phyloP scores from a whole-genome alignment of 768 basidiomycete species.

The Kwoniella sp. region DNA sequence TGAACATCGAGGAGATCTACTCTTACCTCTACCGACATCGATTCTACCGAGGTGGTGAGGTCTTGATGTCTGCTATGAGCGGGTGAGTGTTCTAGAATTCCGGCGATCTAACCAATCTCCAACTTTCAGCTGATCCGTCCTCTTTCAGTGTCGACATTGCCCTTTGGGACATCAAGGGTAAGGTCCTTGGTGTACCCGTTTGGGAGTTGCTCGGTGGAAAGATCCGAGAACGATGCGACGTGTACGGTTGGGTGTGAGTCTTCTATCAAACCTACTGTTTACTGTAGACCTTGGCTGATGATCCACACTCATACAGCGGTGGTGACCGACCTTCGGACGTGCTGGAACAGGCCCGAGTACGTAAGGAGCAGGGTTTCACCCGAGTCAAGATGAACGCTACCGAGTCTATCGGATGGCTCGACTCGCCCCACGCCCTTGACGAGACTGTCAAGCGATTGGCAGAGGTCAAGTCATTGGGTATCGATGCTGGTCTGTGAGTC shows the following conservation, averaged over 20 bases:
- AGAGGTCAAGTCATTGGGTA: constrained; percentile 49
- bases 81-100: constrained; percentile 31
- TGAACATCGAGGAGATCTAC: constrained; percentile 65
- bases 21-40: constrained; percentile 67
- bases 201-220: constrained; percentile 72
- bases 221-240: constrained; percentile 61
- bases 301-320: constrained; percentile 19
- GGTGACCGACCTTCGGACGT: constrained; percentile 53
- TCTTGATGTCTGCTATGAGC: constrained; percentile 64
- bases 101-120: background rate
- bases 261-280: constrained; percentile 31
- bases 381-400: constrained; percentile 53
- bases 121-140: background rate
- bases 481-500: constrained; percentile 53
- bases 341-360: constrained; percentile 49
- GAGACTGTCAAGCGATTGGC: constrained; percentile 51
- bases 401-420: constrained; percentile 51
- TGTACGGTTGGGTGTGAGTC: constrained; percentile 45
- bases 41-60: constrained; percentile 73
- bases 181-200: constrained; percentile 66
- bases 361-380: constrained; percentile 54
- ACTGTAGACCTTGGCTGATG: constrained; percentile 48
- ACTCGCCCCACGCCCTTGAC: constrained; percentile 52
- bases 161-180: constrained; percentile 74
- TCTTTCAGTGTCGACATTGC: constrained; percentile 36